Percentiles rank a stretch among this genome's conserved stretches.
Conservation (phyloP, 2,329 filamentous ascomycete genomes). For the Microdochium paspali region DNA sequence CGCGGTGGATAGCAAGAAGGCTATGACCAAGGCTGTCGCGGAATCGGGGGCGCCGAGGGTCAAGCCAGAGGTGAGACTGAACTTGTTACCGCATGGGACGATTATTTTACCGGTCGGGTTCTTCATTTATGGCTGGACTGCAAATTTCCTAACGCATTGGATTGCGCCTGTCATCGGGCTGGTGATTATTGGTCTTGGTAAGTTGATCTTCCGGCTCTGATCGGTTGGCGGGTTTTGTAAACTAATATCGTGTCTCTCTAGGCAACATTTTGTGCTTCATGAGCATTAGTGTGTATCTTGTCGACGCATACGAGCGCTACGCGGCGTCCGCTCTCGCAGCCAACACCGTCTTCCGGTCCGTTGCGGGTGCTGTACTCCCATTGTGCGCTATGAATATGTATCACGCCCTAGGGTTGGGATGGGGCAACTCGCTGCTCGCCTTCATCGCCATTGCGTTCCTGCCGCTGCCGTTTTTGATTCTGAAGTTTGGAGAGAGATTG, state of each 20-base stretch:
- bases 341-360: constrained; percentile 35
- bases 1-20: background rate
- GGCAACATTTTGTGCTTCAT: constrained; percentile 22
- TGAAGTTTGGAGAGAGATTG: constrained; percentile 31
- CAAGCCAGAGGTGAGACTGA: constrained; percentile 23
- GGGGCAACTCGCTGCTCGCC: constrained; percentile 40
- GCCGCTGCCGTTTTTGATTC: constrained; percentile 34
- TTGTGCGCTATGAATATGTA: constrained; percentile 40
- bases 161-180: constrained; percentile 19
- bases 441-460: constrained; percentile 32
- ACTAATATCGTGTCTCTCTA: too few relatives aligned
- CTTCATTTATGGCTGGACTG: constrained; percentile 32
- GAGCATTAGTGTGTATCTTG: constrained; percentile 24
- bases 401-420: constrained; percentile 36
- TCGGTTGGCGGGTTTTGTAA: too few relatives aligned
- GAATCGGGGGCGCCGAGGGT: background rate
- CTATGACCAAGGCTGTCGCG: background rate
- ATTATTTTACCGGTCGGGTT: constrained; percentile 23
- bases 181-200: constrained; percentile 15
- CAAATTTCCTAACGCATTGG: constrained; percentile 21
- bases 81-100: constrained; percentile 23
- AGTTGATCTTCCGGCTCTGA: background rate
- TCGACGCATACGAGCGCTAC: constrained; percentile 40
- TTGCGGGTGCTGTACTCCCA: constrained; percentile 40
- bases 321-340: constrained; percentile 46